phyloP scores from a whole-genome alignment of 2,329 filamentous ascomycete species.

The Pseudocercospora crystallina region DNA sequence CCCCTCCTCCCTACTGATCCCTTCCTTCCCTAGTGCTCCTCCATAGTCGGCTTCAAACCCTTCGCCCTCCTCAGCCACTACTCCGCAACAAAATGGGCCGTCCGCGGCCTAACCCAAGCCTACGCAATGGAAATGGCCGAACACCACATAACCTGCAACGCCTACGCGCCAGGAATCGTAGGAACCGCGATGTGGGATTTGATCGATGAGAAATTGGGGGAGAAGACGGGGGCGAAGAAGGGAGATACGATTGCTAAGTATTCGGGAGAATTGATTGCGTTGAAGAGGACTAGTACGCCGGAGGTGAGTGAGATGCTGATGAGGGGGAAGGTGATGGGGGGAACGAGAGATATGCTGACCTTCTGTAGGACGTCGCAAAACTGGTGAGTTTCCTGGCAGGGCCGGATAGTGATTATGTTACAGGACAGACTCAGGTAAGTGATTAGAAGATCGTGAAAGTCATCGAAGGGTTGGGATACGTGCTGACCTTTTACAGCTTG shows the following conservation, averaged over 20 bases:
- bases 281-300: constrained; percentile 59
- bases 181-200: constrained; percentile 68
- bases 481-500: constrained; percentile 49
- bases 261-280: constrained; percentile 53
- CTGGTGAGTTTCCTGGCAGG: constrained; percentile 62
- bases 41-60: constrained; percentile 61
- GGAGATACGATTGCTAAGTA: constrained; percentile 54
- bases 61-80: constrained; percentile 63
- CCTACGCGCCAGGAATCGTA: constrained; percentile 67
- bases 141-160: constrained; percentile 66
- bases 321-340: background rate
- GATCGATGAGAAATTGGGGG: constrained; percentile 61
- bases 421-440: constrained; percentile 65
- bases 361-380: constrained; percentile 56
- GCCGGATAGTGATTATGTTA: constrained; percentile 63
- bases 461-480: background rate
- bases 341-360: background rate
- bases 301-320: constrained; percentile 35
- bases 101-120: constrained; percentile 64
- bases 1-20: background rate
- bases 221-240: constrained; percentile 50
- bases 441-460: constrained; percentile 46
- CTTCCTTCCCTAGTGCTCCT: constrained; percentile 23
- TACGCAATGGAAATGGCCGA: constrained; percentile 66
- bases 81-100: constrained; percentile 64